phyloP scores from a whole-genome alignment of 1,139 yeast genomes.

The Meyerozyma sp. region DNA sequence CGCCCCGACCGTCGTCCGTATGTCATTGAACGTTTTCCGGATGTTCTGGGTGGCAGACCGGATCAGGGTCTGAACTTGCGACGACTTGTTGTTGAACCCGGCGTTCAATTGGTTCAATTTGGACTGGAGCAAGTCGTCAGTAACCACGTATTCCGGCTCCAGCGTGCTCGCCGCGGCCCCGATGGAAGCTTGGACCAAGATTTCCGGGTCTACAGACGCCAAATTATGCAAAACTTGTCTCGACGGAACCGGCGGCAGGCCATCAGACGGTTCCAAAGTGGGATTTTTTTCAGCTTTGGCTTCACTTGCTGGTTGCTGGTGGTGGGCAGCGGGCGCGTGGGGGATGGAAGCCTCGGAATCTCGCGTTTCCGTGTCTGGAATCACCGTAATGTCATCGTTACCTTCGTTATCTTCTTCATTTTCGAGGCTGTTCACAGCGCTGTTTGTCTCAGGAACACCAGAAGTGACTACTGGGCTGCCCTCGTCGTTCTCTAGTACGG shows the following conservation, averaged over 20 bases:
- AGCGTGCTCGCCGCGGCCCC: background rate
- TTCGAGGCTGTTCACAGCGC: background rate
- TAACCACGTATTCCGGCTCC: background rate
- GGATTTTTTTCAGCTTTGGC: background rate
- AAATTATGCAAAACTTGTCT: background rate
- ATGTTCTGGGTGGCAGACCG: conserved; percentile 56
- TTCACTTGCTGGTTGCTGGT: conserved; percentile 11
- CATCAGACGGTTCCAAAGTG: background rate
- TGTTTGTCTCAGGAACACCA: background rate
- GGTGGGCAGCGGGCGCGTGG: conserved; percentile 5
- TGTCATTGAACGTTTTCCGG: conserved; percentile 56
- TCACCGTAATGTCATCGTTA: background rate
- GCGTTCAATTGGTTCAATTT: conserved; percentile 26
- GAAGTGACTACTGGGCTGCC: background rate
- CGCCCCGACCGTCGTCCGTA: conserved; percentile 44
- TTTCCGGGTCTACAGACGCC: background rate
- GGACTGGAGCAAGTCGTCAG: conserved; percentile 33
- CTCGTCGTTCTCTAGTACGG: background rate
- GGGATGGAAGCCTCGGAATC: conserved; percentile 15
- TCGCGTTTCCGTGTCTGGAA: conserved; percentile 17
- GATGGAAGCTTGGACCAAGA: conserved; percentile 1
- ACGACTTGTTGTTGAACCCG: conserved; percentile 26
- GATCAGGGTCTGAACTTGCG: conserved; percentile 41
- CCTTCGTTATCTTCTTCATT: background rate
- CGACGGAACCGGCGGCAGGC: background rate